Evolutionary conservation across 768 basidiomycete species (phyloP).

Genomic region (Leucosporidium creatinivorum): DNA sequence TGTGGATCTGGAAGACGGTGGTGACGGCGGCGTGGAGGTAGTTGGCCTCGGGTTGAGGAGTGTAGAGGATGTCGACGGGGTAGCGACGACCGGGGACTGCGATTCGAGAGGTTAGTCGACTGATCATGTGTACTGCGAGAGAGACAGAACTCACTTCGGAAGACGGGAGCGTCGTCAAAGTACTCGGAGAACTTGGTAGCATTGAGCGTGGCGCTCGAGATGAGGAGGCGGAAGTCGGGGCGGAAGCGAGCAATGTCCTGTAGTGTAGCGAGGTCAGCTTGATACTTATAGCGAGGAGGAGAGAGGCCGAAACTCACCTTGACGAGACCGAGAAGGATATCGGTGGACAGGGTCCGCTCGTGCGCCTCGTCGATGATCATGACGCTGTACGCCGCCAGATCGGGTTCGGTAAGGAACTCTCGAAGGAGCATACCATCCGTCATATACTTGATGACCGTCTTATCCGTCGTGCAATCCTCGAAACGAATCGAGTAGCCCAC

Average conservation of each 20-base stretch:
- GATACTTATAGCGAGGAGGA: slow-evolving; percentile 1
- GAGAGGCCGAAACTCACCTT: slow-evolving; percentile 62
- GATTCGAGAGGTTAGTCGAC: background rate
- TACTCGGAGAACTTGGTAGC: slow-evolving; percentile 97
- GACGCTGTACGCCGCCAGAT: slow-evolving; percentile 86
- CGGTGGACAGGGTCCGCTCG: slow-evolving; percentile 93
- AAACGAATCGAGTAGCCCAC: slow-evolving; percentile 99
- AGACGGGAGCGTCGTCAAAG: slow-evolving; percentile 92
- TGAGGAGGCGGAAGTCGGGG: slow-evolving; percentile 83
- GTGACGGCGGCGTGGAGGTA: slow-evolving; percentile 98
- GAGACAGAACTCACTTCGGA: slow-evolving; percentile 50
- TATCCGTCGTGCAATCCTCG: slow-evolving; percentile 98
- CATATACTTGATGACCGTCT: slow-evolving; percentile 97
- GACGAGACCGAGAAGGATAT: slow-evolving; percentile 94
- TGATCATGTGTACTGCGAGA: background rate
- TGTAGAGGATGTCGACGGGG: slow-evolving; percentile 97
- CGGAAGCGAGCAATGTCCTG: slow-evolving; percentile 95
- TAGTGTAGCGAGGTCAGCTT: slow-evolving; percentile 33
- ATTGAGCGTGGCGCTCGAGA: slow-evolving; percentile 94
- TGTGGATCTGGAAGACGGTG: slow-evolving; percentile 97
- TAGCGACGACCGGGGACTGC: slow-evolving; percentile 92
- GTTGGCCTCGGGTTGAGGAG: slow-evolving; percentile 97
- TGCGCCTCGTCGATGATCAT: slow-evolving; percentile 98
- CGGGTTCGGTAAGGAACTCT: slow-evolving; percentile 95
- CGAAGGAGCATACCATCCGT: slow-evolving; percentile 97